A percentile compares a stretch with the other conserved stretches of the same genome.
Conservation (phyloP, 2,329 filamentous ascomycete species). For the Shiraia bambusicola region DNA sequence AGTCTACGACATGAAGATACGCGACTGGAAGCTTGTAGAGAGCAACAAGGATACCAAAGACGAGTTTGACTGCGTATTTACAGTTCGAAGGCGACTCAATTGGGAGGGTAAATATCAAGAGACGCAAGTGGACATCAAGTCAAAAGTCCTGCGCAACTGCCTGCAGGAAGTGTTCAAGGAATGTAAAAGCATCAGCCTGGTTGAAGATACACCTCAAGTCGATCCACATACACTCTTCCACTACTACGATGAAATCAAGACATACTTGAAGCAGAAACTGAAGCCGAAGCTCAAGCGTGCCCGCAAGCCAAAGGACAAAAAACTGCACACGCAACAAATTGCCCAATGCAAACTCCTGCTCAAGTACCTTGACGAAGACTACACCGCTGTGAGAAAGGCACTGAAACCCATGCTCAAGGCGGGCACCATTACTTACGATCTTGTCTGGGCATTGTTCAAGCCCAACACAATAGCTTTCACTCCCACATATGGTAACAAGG, state of each 20-base stretch:
- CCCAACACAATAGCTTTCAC: slow-evolving; percentile 78
- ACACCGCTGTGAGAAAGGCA: slow-evolving; percentile 73
- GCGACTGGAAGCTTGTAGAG: slow-evolving; percentile 67
- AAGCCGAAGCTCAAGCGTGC: slow-evolving; percentile 60
- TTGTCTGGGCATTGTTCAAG: slow-evolving; percentile 87
- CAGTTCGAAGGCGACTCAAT: slow-evolving; percentile 78
- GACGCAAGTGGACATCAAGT: slow-evolving; percentile 81
- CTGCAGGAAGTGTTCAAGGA: slow-evolving; percentile 72
- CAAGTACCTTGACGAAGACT: slow-evolving; percentile 80
- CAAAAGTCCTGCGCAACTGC: slow-evolving; percentile 71
- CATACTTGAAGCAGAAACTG: slow-evolving; percentile 61
- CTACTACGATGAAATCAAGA: slow-evolving; percentile 76
- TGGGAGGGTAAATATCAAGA: slow-evolving; percentile 79
- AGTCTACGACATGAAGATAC: slow-evolving; percentile 51
- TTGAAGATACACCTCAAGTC: slow-evolving; percentile 72
- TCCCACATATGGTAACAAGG: slow-evolving; percentile 72
- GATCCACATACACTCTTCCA: slow-evolving; percentile 54
- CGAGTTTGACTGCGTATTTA: slow-evolving; percentile 76
- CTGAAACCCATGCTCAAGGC: slow-evolving; percentile 78
- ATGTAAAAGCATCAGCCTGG: slow-evolving; percentile 75
- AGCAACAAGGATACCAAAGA: slow-evolving; percentile 64
- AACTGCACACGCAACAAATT: slow-evolving; percentile 60
- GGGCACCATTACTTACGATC: slow-evolving; percentile 83
- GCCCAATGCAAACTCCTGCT: slow-evolving; percentile 71
- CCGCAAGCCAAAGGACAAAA: slow-evolving; percentile 63